These are phyloP conservation scores for Neurospora sp. DNA, from an alignment of 495 filamentous ascomycete genomes.

Conservation along the genomic window DNA sequence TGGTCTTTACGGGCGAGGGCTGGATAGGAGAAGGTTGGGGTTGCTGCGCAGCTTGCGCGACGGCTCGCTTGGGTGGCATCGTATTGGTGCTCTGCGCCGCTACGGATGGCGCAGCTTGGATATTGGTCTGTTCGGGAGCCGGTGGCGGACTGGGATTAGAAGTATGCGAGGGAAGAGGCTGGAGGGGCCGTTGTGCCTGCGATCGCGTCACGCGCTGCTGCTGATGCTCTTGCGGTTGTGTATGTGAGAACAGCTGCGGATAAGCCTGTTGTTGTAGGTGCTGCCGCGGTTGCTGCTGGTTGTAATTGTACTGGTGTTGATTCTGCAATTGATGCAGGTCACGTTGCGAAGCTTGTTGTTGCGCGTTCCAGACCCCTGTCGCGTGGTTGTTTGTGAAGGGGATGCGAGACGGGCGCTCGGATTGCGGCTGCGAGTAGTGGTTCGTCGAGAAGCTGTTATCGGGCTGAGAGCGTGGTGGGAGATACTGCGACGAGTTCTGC, in stretches of 20 bases:
- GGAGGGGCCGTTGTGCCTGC: background rate
- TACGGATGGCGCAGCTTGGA: background rate
- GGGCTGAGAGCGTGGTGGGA: background rate
- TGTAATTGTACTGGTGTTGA: background rate
- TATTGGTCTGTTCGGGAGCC: background rate
- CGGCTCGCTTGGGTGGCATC: conserved; percentile 36
- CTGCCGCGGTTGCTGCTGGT: background rate
- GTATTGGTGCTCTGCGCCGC: background rate
- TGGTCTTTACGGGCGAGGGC: conserved; percentile 74
- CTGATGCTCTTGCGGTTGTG: conserved; percentile 1
- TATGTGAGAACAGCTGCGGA: conserved; percentile 1
- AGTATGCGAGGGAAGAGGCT: background rate
- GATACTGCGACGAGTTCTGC: background rate
- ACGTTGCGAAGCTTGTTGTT: background rate
- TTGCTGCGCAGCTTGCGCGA: conserved; percentile 7
- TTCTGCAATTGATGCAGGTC: background rate
- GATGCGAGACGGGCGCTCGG: background rate
- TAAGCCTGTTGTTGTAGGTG: conserved; percentile 9
- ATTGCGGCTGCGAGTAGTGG: background rate
- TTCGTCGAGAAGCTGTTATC: background rate
- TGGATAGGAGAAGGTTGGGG: conserved; percentile 21
- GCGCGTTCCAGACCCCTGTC: background rate
- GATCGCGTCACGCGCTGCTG: conserved; percentile 1
- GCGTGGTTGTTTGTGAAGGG: background rate
- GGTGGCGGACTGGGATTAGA: background rate